Base-by-base conservation (phyloP, 2,329 filamentous ascomycete species). In the Venturia effusa region DNA sequence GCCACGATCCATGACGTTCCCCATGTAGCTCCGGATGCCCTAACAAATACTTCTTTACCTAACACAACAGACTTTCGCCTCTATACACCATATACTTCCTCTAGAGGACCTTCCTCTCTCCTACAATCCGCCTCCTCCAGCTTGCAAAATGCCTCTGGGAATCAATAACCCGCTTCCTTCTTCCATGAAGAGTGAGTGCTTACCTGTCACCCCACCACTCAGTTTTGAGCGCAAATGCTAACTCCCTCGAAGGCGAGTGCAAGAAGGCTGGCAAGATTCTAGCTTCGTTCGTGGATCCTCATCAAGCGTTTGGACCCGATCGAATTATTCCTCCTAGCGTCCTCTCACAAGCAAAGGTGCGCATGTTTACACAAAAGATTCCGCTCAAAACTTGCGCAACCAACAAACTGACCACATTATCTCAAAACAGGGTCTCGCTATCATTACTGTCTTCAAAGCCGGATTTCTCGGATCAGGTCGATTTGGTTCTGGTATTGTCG, bases 231-330 rank as follows among this genome's bases (percentile, higher is more conserved):
- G 39, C 34, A 59, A 34, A 65, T 64, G 65, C 59, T 63, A 61
- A 62, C 64, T 61, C 68, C 64, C 65, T 69, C 60, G 65, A 76
- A 97, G 93, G 91, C 80, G 94, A 99, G 80, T 97, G 94, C 80
- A 94, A 89, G 77, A 99, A 99, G 79, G 94, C 92, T 74, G 89
- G 89, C 73, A 96, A 96, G 81, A 97, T 97, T 72, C 84, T 99
- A 69, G 85, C 89, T 57, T 96, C 92, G 15, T 99, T 99, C 75
- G 84, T 97, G 74, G 94, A 97, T 74, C 94, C 94, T 24, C 85
- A 87, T 73, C 93, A 97, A 79, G 80, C 93, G 24, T 96, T 97
- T 75, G 92, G 93, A 6, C 93, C 94, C 64, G 94, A 97, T 77
- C 97, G 97, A 77, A 87, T 99, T 74, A 99, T 99, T 70, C 94